A percentile compares a stretch with the other conserved stretches of the same genome.
Evolutionary conservation across 306 rosid species (phyloP).

Genomic region (Casuarina cunninghamiana): DNA sequence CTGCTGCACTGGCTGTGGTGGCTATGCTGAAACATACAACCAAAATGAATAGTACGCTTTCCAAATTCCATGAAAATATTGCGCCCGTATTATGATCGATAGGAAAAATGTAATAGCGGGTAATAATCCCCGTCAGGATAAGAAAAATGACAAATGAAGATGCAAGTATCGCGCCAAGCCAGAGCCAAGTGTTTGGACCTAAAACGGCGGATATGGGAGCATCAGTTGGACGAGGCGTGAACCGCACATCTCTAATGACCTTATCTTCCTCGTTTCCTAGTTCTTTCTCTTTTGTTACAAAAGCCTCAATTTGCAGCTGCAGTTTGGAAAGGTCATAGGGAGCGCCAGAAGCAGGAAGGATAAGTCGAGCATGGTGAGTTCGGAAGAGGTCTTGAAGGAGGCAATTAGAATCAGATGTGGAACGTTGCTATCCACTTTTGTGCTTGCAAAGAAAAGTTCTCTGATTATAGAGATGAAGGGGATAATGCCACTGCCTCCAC

Average conservation of each 20-base stretch:
- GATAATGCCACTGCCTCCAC: conserved; percentile 85
- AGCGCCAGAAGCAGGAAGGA: conserved; percentile 46
- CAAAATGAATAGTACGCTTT: conserved; percentile 42
- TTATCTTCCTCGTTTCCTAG: conserved; percentile 15
- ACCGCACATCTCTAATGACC: conserved; percentile 29
- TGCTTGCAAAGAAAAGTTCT: conserved; percentile 42
- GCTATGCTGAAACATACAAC: conserved; percentile 45
- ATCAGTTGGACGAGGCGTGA: conserved; percentile 50
- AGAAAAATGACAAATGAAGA: conserved; percentile 61
- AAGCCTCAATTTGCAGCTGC: conserved; percentile 56
- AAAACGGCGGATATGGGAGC: conserved; percentile 42
- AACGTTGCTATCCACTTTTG: conserved; percentile 22
- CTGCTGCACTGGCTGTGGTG: conserved; percentile 37
- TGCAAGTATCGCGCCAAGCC: conserved; percentile 58
- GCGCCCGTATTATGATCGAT: conserved; percentile 50
- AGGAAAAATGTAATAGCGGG: conserved; percentile 53
- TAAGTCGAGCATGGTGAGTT: conserved; percentile 57
- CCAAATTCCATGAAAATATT: conserved; percentile 36
- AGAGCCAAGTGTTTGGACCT: conserved; percentile 64
- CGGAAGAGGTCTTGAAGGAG: conserved; percentile 46
- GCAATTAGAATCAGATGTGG: conserved; percentile 52
- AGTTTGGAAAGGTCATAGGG: conserved; percentile 38
- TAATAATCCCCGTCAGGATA: conserved; percentile 40
- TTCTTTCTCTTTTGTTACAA: conserved; percentile 54
- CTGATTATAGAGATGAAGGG: conserved; percentile 67